Conservation (phyloP, 345 rosid genomes). For the Diplotaxis tenuifolia region DNA sequence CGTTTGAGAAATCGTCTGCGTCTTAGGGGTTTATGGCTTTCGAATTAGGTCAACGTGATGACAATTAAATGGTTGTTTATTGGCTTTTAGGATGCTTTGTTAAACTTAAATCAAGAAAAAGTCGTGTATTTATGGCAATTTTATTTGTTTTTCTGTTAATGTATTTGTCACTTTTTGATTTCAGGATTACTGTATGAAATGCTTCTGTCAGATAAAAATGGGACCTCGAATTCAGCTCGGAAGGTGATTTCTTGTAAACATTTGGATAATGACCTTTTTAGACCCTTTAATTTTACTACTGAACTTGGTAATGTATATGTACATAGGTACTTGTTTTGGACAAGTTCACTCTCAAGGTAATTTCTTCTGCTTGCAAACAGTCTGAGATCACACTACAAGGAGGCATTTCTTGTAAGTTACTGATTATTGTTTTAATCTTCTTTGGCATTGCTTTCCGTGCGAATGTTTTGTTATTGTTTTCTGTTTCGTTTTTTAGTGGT, state of each 20-base stretch:
- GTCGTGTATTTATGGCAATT: background rate
- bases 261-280: too few relatives aligned
- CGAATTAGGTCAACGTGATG: constrained; percentile 1
- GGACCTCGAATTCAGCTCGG: constrained; percentile 76
- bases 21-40: constrained; percentile 24
- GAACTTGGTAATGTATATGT: constrained; percentile 47
- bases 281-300: too few relatives aligned
- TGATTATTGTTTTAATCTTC: background rate
- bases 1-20: background rate
- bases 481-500: constrained; percentile 57
- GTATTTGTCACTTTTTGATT: constrained; percentile 11
- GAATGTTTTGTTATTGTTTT: background rate
- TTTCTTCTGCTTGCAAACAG: constrained; percentile 89
- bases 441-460: background rate
- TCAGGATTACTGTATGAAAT: constrained; percentile 84
- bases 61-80: background rate
- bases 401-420: constrained; percentile 86
- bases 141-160: too few relatives aligned
- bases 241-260: constrained; percentile 81
- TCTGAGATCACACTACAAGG: constrained; percentile 94
- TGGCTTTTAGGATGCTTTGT: background rate
- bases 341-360: constrained; percentile 80
- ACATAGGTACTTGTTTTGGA: constrained; percentile 93
- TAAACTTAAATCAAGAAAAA: background rate
- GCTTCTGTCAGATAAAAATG: constrained; percentile 78